Percentiles rank a stretch among this genome's conserved stretches.
These are phyloP conservation scores for Piper betle DNA, from an alignment of 164 flowering plant genomes.

Conservation along the genomic window DNA sequence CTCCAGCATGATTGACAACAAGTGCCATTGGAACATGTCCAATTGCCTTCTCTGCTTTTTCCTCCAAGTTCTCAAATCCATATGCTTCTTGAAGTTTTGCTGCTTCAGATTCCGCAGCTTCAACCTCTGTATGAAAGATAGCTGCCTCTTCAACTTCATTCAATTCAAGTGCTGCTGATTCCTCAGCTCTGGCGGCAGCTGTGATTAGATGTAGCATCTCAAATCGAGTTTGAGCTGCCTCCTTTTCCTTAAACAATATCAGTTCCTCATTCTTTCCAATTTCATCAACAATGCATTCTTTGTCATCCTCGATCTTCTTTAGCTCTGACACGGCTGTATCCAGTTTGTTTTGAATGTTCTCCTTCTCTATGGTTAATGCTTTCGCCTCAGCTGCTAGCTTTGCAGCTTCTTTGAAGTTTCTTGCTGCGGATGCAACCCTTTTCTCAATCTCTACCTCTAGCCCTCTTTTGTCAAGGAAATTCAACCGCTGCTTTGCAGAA, in stretches of 20 bases:
- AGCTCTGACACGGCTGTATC: constrained; percentile 30
- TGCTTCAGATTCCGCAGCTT: constrained; percentile 53
- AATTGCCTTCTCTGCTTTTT: constrained; percentile 26
- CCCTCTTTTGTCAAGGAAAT: constrained; percentile 57
- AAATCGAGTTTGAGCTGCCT: constrained; percentile 45
- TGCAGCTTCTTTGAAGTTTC: constrained; percentile 87
- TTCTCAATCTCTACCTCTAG: constrained; percentile 81
- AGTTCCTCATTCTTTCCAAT: constrained; percentile 41
- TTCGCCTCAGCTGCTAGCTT: constrained; percentile 67
- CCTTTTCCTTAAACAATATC: constrained; percentile 46
- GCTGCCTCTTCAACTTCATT: constrained; percentile 65
- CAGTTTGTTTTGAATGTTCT: constrained; percentile 30
- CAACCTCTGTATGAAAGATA: constrained; percentile 48
- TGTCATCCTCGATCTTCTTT: constrained; percentile 37
- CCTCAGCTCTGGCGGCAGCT: constrained; percentile 54
- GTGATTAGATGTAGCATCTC: constrained; percentile 42
- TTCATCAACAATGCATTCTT: constrained; percentile 27
- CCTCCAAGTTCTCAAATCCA: constrained; percentile 19
- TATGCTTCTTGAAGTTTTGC: constrained; percentile 33
- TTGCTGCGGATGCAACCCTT: constrained; percentile 68
- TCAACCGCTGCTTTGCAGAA: constrained; percentile 47
- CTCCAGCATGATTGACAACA: constrained; percentile 38
- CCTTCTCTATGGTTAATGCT: constrained; percentile 44
- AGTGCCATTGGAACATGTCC: constrained; percentile 49
- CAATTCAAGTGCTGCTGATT: constrained; percentile 53